Percentiles rank a stretch among this genome's conserved stretches.
Evolutionary conservation across 768 basidiomycete species (phyloP).

Genomic region (Boletus speciosus): DNA sequence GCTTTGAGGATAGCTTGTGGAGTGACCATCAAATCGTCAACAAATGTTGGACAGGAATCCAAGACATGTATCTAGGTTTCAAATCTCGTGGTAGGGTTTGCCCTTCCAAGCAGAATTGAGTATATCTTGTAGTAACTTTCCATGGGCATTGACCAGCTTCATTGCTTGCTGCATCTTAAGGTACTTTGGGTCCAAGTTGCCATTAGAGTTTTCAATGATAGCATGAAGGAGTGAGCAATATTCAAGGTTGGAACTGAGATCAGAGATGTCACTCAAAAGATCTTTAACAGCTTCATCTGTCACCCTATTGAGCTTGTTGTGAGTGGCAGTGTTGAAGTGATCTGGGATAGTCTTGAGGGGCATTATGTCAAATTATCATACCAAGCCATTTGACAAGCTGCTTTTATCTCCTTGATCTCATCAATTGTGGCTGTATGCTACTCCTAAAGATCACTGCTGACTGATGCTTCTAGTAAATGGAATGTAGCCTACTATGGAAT

Average conservation of each 20-base stretch:
- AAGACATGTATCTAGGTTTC: slow-evolving; percentile 2
- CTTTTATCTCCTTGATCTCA: background rate
- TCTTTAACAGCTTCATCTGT: background rate
- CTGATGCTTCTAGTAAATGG: too few relatives aligned
- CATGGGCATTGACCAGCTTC: background rate
- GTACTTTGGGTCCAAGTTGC: background rate
- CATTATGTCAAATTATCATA: background rate
- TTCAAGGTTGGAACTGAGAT: background rate
- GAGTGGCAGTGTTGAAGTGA: background rate
- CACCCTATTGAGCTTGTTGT: background rate
- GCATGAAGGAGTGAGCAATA: background rate
- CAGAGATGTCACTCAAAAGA: background rate
- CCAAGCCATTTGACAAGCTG: background rate
- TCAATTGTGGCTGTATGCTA: too few relatives aligned
- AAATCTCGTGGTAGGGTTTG: slow-evolving; percentile 2
- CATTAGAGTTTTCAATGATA: background rate
- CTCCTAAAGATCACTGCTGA: too few relatives aligned
- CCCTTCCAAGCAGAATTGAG: background rate
- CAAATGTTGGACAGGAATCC: too few relatives aligned
- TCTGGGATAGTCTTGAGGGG: background rate
- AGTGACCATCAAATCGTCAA: too few relatives aligned
- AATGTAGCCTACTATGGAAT: too few relatives aligned
- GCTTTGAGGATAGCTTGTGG: too few relatives aligned
- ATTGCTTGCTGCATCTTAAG: fast-evolving
- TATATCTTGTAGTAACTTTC: background rate